phyloP scores from a whole-genome alignment of 2,329 filamentous ascomycete species.

The Cucurbitaria berberidis region DNA sequence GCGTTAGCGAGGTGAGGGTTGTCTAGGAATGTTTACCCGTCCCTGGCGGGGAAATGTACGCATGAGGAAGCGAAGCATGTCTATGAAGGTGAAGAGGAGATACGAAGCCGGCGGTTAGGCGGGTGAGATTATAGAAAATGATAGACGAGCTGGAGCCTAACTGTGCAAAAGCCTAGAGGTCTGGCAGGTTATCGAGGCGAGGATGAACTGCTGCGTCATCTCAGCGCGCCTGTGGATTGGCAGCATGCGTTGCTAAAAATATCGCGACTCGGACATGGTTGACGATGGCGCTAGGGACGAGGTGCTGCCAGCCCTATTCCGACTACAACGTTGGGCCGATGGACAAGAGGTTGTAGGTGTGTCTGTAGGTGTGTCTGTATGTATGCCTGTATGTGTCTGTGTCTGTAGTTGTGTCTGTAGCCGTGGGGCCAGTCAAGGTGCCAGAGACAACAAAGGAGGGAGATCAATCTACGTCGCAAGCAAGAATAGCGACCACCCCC shows the following conservation, averaged over 20 bases:
- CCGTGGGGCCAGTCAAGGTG: not conserved
- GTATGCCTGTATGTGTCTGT: too few relatives aligned
- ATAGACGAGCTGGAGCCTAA: conserved; percentile 20
- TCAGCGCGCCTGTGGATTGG: conserved; percentile 8
- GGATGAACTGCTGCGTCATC: conserved; percentile 20
- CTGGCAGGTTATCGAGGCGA: conserved; percentile 12
- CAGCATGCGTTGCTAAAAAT: conserved; percentile 24
- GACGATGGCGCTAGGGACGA: conserved; percentile 16
- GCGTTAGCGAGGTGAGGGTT: conserved; percentile 13
- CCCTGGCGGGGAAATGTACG: conserved; percentile 14
- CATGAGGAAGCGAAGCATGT: conserved; percentile 18
- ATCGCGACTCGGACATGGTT: conserved; percentile 21
- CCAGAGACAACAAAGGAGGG: not conserved
- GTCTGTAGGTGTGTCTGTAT: too few relatives aligned
- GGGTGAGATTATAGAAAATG: conserved; percentile 32
- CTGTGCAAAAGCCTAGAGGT: conserved; percentile 18
- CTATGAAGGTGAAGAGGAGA: conserved; percentile 7
- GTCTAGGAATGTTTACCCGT: conserved; percentile 9
- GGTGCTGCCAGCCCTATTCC: conserved; percentile 23
- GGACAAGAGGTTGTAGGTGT: too few relatives aligned
- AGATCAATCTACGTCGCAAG: conserved; percentile 8
- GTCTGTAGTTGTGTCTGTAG: too few relatives aligned
- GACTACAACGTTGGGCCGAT: conserved; percentile 18
- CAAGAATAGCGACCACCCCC: conserved; percentile 22
- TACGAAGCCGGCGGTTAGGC: conserved; percentile 38